Evolutionary conservation across 2,329 filamentous ascomycete genomes (phyloP), one percentile per base, ranked within the genome.

Genomic region (Podosphaera fusca): DNA sequence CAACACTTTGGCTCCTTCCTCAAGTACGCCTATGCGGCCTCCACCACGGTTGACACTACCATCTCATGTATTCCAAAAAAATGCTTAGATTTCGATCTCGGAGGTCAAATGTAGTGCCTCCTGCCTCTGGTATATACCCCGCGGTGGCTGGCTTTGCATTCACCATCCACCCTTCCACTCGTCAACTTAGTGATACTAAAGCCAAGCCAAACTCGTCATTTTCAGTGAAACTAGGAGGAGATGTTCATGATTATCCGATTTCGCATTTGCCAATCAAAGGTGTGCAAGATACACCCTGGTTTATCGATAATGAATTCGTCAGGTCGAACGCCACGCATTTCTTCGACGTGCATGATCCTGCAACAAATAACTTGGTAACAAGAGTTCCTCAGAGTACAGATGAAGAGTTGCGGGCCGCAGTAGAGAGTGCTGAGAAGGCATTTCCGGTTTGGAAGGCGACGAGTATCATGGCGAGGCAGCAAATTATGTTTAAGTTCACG

Each of bases 401-500:
- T 67, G 80, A 73, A 58, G 86, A 92, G 74, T 78, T 92, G 64
- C 77, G 77, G 69, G 82, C 82, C 12, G 83, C 81, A 5, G 84
- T 89, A 2, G 82, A 79, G 62, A 86, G 83, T 67, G 85, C 86
- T 3, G 73, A 84, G 71, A 81, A 79, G 70, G 86, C 86, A 0
- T 90, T 87, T 69, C 78, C 81, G 61, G 74, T 74, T 55, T 92
- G 86, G 86, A 79, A 74, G 64, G 74, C 76, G 61, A 89, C 80
- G 33, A 85, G 80, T 67, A 73, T 90, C 61, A 75, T 92, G 62
- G 73, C 78, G 60, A 76, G 85, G 61, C 86, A 92, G 74, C 80
- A 86, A 72, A 82, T 90, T 71, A 87, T 90, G 84, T 90, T 92
- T 76, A 84, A 84, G 70, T 88, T 87, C 65, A 84, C 87, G 38